A percentile compares a stretch with the other conserved stretches of the same genome.
These are phyloP conservation scores for Wickerhamiella vanderwaltii DNA, from an alignment of 805 yeast species.

Conservation along the genomic window DNA sequence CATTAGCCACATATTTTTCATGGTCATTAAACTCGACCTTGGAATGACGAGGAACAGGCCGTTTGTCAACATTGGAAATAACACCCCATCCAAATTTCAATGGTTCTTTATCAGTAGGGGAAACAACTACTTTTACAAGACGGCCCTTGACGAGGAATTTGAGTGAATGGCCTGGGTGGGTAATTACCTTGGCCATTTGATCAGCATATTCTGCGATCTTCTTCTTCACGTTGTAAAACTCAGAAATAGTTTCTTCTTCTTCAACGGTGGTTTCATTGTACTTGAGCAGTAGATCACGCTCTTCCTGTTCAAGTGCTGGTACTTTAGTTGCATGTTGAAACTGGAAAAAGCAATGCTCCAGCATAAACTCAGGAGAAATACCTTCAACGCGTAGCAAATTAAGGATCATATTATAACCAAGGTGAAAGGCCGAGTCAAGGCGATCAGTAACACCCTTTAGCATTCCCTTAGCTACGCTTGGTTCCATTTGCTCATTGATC, in stretches of 20 bases:
- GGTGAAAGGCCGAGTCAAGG: constrained; percentile 91
- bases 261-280: constrained; percentile 45
- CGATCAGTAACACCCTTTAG: constrained; percentile 98
- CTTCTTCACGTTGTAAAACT: constrained; percentile 68
- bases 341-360: constrained; percentile 86
- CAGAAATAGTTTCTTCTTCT: constrained; percentile 62
- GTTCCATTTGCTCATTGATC: constrained; percentile 99
- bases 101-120: constrained; percentile 21
- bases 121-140: constrained; percentile 52
- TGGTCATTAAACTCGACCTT: constrained; percentile 61
- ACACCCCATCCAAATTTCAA: constrained; percentile 94
- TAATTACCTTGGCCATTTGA: constrained; percentile 68
- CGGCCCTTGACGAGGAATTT: constrained; percentile 86
- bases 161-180: constrained; percentile 81
- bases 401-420: constrained; percentile 93
- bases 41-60: constrained; percentile 39
- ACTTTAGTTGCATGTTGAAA: constrained; percentile 88
- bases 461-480: constrained; percentile 98
- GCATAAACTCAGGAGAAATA: constrained; percentile 93
- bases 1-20: constrained; percentile 79
- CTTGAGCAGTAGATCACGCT: constrained; percentile 41
- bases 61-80: constrained; percentile 62
- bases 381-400: constrained; percentile 96
- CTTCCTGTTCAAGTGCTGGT: constrained; percentile 64
- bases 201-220: constrained; percentile 59